These are phyloP conservation scores for Cercospora berteroae DNA, from an alignment of 2,329 filamentous ascomycete species.

Conservation along the genomic window DNA sequence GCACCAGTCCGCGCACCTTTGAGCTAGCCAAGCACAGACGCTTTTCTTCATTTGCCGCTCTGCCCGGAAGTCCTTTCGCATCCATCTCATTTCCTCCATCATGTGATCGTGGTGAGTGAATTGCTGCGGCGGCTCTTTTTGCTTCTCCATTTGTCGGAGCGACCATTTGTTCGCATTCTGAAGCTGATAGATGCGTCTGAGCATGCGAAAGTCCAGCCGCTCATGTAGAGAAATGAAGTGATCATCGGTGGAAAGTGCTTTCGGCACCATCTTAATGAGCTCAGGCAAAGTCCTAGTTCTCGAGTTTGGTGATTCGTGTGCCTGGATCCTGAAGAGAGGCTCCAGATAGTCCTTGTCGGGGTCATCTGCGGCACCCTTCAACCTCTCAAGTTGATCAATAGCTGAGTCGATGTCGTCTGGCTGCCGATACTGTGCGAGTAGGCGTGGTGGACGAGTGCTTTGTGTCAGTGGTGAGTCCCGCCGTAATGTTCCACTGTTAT, in stretches of 20 bases:
- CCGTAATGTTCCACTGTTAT: not conserved
- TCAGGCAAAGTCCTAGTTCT: slow-evolving; percentile 59
- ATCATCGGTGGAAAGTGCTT: slow-evolving; percentile 83
- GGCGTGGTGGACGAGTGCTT: slow-evolving; percentile 11
- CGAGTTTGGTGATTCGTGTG: slow-evolving; percentile 55
- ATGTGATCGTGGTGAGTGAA: slow-evolving; percentile 82
- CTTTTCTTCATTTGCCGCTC: slow-evolving; percentile 92
- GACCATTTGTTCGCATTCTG: slow-evolving; percentile 94
- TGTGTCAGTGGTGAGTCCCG: slow-evolving; percentile 1
- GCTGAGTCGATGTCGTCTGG: slow-evolving; percentile 12
- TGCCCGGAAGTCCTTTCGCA: slow-evolving; percentile 92
- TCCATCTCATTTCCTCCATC: slow-evolving; percentile 92
- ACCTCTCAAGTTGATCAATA: slow-evolving; percentile 36
- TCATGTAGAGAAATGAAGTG: slow-evolving; percentile 80
- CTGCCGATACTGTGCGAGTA: slow-evolving; percentile 10
- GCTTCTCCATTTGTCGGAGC: slow-evolving; percentile 80
- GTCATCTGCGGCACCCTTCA: slow-evolving; percentile 50
- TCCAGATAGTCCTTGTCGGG: slow-evolving; percentile 59
- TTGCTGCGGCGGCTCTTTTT: slow-evolving; percentile 73
- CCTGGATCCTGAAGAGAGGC: slow-evolving; percentile 58
- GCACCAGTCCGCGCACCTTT: slow-evolving; percentile 81
- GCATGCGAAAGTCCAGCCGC: slow-evolving; percentile 79
- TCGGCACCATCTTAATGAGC: slow-evolving; percentile 77
- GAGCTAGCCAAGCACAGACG: slow-evolving; percentile 73
- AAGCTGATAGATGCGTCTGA: slow-evolving; percentile 83